These are phyloP conservation scores for Chrysopogon serrulatus DNA, from an alignment of 176 grass and related monocot genomes.

Conservation along the genomic window DNA sequence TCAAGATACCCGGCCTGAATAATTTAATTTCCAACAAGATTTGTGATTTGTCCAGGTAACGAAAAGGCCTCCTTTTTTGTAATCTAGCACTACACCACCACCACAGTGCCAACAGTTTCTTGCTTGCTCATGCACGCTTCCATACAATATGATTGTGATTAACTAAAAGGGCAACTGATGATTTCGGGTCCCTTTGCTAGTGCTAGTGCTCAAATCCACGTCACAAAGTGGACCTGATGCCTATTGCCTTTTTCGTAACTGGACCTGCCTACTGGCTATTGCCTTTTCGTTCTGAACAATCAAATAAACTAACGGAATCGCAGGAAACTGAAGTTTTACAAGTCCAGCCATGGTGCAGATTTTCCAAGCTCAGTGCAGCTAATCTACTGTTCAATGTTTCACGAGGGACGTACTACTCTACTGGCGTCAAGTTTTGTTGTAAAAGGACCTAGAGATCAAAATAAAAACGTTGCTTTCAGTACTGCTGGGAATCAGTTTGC, in stretches of 20 bases:
- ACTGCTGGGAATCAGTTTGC: conserved; percentile 18
- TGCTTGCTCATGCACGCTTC: not conserved
- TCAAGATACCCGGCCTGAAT: not conserved
- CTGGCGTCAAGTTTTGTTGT: too few species aligned
- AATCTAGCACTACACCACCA: conserved; percentile 4
- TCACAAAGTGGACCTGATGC: not conserved
- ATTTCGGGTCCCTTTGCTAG: not conserved
- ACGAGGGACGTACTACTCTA: too few species aligned
- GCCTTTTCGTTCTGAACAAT: not conserved
- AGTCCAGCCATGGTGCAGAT: not conserved
- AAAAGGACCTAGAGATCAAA: not conserved
- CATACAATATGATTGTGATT: not conserved
- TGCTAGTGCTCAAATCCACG: not conserved
- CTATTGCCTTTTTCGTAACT: not conserved
- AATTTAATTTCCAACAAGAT: conserved; percentile 1
- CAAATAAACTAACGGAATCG: not conserved
- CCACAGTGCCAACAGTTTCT: not conserved
- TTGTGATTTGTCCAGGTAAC: not conserved
- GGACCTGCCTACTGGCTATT: not conserved
- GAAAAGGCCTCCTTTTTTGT: conserved; percentile 29
- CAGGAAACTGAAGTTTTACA: not conserved
- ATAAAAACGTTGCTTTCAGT: conserved; percentile 21
- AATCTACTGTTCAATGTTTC: too few species aligned
- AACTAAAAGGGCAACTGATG: not conserved
- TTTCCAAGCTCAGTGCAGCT: not conserved